Conservation (phyloP, 108 stramenopile genomes). For the Cyclotella sp. region DNA sequence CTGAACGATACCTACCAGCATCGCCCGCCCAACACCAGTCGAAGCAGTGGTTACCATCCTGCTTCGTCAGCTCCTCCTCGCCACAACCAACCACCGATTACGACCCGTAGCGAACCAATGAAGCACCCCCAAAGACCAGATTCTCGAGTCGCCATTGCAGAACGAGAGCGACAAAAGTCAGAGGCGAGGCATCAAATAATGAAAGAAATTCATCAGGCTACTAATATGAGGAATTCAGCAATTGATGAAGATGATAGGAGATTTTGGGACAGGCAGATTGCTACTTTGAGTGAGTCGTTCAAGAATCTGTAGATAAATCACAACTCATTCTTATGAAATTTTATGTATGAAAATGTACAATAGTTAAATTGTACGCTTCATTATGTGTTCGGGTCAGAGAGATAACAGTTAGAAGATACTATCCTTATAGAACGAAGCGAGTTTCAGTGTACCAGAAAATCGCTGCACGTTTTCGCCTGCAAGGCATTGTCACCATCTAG, state of each 20-base stretch:
- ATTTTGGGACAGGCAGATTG: slow-evolving; percentile 64
- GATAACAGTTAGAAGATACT: too few relatives aligned
- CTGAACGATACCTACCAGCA: background rate
- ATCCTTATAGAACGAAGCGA: too few relatives aligned
- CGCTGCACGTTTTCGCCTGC: too few relatives aligned
- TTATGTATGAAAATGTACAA: background rate
- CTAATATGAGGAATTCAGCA: slow-evolving; percentile 48
- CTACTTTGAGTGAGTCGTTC: slow-evolving; percentile 49
- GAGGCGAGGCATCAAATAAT: slow-evolving; percentile 55
- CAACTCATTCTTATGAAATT: background rate
- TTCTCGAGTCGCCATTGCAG: slow-evolving; percentile 11
- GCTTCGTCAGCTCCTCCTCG: background rate
- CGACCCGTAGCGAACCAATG: background rate
- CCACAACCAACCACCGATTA: background rate
- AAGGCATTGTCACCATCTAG: too few relatives aligned
- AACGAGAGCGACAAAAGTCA: slow-evolving; percentile 37
- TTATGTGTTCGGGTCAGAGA: too few relatives aligned
- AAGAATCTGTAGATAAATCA: slow-evolving; percentile 22
- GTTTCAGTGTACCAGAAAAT: too few relatives aligned
- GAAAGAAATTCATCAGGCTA: slow-evolving; percentile 53
- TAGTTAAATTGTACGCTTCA: background rate
- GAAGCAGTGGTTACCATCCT: slow-evolving; percentile 4
- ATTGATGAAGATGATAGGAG: slow-evolving; percentile 37
- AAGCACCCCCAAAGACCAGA: slow-evolving; percentile 11
- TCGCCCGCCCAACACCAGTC: background rate